Base-by-base conservation (phyloP, 768 basidiomycete genomes). In the Fibroporia radiculosa region DNA sequence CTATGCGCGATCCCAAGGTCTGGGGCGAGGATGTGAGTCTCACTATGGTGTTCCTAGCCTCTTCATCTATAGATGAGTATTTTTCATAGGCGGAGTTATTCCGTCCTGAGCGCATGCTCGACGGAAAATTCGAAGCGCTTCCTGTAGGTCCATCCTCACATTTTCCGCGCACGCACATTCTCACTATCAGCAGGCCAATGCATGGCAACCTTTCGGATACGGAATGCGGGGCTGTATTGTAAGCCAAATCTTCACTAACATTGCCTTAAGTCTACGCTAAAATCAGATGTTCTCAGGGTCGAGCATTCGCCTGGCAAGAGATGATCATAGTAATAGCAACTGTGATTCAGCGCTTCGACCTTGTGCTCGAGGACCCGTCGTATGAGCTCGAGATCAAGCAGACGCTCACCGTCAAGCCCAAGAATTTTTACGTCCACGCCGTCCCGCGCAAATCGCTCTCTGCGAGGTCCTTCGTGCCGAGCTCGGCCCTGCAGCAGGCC, bases 261-360 rank as follows among this genome's bases (percentile, higher is more conserved):
- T 12, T 3, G 16, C 35, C 2, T 3, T 19, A 13, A 6, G 6
- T 10, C 34, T 19, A 6, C 34, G 8, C 20, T 8, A 35, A n/a
- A 18, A 8, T 13, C 27, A 14, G 11, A 25, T 16, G 44, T 12
- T 10, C 39, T 26, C 29, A 62, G 49, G 70, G 70, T 6, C 63
- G 73, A 6, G 64, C 71, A 0, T 69, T 75, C 37, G 72, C 73
- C 0, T 70, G 66, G 68, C 72, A 74, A 53, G 73, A 74, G 54
- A 66, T 70, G 8, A 51, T 59, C 19, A 64, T 74, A 40, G 66
- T 66, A n/a, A 56, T 74, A 35, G 65, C 67, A 0, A 57, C 60
- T 32, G 50, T 74, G 25, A 51, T 74, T 44, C 72, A 74, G 52
- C 66, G 64, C 42, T 74, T 75, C 56, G 71, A 75, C 48, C 57